A percentile compares a stretch with the other conserved stretches of the same genome.
Evolutionary conservation across 2,329 filamentous ascomycete genomes (phyloP).

Genomic region (Hansfordia pulvinata): DNA sequence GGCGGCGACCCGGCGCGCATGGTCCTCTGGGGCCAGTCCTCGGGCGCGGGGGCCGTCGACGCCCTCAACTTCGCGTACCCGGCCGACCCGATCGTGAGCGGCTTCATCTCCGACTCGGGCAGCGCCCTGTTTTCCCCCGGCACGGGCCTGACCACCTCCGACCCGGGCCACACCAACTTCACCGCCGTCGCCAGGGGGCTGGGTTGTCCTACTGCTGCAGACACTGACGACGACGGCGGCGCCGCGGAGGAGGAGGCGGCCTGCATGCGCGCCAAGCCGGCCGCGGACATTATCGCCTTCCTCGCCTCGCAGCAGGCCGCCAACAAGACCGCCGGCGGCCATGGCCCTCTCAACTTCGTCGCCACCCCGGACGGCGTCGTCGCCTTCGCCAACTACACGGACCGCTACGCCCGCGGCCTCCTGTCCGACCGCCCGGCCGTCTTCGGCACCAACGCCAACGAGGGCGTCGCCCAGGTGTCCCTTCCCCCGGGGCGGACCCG

Average conservation of each 20-base stretch:
- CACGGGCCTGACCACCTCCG: too few relatives aligned
- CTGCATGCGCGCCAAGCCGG: constrained; percentile 22
- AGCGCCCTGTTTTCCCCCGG: too few relatives aligned
- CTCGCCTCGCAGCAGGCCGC: too few relatives aligned
- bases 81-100: constrained; percentile 3
- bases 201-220: too few relatives aligned
- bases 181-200: constrained; percentile 24
- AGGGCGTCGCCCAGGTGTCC: constrained; percentile 1
- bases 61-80: constrained; percentile 3
- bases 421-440: constrained; percentile 14
- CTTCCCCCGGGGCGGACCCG: too few relatives aligned
- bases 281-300: constrained; percentile 17
- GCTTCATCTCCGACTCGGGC: constrained; percentile 4
- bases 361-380: constrained; percentile 16
- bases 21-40: constrained; percentile 6
- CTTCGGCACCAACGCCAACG: constrained; percentile 1
- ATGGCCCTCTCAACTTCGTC: constrained; percentile 17
- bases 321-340: too few relatives aligned
- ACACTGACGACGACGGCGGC: constrained; percentile 21
- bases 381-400: constrained; percentile 20
- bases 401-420: constrained; percentile 11
- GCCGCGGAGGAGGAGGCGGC: constrained; percentile 16
- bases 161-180: constrained; percentile 20
- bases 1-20: constrained; percentile 13
- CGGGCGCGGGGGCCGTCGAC: constrained; percentile 3